phyloP scores from a whole-genome alignment of 2,329 filamentous ascomycete genomes.

The Plenodomus biglobosus region DNA sequence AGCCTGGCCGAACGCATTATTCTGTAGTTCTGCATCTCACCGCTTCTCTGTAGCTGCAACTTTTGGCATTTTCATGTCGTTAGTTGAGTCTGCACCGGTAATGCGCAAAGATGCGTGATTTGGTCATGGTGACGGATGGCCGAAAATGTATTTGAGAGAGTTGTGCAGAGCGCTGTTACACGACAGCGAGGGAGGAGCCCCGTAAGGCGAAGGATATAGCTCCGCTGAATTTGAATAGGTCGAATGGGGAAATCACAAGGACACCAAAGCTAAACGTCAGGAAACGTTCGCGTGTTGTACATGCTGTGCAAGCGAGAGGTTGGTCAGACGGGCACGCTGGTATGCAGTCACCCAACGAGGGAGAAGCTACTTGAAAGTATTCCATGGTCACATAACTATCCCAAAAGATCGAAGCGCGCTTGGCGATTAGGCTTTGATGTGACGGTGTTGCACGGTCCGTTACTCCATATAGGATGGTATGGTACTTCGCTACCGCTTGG shows the following conservation, averaged over 20 bases:
- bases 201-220: not conserved
- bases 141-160: not conserved
- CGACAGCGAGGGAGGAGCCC: not conserved
- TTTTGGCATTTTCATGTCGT: not conserved
- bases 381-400: not conserved
- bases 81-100: not conserved
- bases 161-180: not conserved
- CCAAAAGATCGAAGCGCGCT: no score
- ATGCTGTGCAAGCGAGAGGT: not conserved
- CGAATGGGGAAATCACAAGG: not conserved
- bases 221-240: not conserved
- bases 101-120: not conserved
- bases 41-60: no score
- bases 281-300: not conserved
- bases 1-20: not conserved
- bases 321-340: not conserved
- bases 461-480: no score
- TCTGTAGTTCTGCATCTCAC: not conserved
- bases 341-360: not conserved
- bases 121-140: not conserved
- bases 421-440: no score
- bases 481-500: no score
- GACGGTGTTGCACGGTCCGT: no score
- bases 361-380: not conserved
- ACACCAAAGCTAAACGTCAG: not conserved